Evolutionary conservation across 2,329 filamentous ascomycete species (phyloP).

Genomic region (Hymenoscyphus fraxineus): DNA sequence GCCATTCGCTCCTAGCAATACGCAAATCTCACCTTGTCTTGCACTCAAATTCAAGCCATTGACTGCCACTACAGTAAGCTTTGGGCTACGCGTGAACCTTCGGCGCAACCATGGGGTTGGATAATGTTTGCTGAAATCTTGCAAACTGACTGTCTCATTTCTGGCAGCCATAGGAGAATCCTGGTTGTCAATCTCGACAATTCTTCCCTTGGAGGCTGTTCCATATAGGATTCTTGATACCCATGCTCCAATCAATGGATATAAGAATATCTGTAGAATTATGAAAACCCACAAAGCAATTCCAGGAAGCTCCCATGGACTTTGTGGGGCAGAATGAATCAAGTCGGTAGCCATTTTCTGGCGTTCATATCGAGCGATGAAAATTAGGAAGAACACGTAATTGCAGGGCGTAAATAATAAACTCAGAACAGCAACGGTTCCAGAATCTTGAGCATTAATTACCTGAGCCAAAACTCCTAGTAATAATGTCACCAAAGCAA

Average conservation of each 20-base stretch:
- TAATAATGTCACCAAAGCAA: constrained; percentile 68
- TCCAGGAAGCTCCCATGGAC: constrained; percentile 66
- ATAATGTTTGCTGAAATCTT: constrained; percentile 76
- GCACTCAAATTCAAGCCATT: constrained; percentile 68
- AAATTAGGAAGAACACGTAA: constrained; percentile 75
- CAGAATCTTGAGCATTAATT: constrained; percentile 55
- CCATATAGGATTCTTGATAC: constrained; percentile 74
- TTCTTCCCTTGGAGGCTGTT: constrained; percentile 62
- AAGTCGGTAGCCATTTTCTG: constrained; percentile 58
- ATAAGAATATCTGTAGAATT: constrained; percentile 72
- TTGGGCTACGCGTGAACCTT: constrained; percentile 39
- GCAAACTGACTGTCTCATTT: constrained; percentile 60
- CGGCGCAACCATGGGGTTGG: constrained; percentile 59
- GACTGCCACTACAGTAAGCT: constrained; percentile 75
- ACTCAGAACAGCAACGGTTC: constrained; percentile 64
- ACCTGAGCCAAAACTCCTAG: constrained; percentile 81
- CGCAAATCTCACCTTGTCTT: constrained; percentile 75
- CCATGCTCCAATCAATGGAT: constrained; percentile 69
- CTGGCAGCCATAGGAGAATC: not conserved
- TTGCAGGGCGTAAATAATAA: constrained; percentile 83
- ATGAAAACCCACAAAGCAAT: constrained; percentile 76
- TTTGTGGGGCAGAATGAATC: constrained; percentile 55
- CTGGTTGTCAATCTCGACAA: constrained; percentile 40
- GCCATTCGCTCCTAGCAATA: constrained; percentile 83
- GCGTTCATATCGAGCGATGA: constrained; percentile 73